Evolutionary conservation across 2,329 filamentous ascomycete species (phyloP).

Genomic region (Pseudogymnoascus sp.): DNA sequence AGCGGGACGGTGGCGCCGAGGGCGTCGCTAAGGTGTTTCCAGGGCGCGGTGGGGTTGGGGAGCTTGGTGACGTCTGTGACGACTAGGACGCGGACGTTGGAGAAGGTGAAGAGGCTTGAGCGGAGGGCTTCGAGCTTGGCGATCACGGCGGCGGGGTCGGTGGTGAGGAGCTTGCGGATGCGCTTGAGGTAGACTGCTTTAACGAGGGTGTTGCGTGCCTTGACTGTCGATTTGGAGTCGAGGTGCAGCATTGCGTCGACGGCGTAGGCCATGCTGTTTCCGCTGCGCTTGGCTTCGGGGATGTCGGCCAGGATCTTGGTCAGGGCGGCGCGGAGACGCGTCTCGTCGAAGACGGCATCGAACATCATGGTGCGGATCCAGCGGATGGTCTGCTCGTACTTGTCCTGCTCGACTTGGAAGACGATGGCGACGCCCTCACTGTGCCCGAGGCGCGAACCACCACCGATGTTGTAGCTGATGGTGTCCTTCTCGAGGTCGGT

Average conservation of each 20-base stretch:
- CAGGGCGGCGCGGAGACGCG: conserved; percentile 55
- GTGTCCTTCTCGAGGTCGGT: conserved; percentile 88
- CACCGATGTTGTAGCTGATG: conserved; percentile 70
- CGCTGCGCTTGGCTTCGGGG: conserved; percentile 84
- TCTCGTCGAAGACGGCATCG: conserved; percentile 76
- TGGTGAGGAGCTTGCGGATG: conserved; percentile 71
- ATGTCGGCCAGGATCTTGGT: conserved; percentile 85
- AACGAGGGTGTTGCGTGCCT: conserved; percentile 74
- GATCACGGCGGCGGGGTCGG: conserved; percentile 69
- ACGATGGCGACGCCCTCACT: conserved; percentile 73
- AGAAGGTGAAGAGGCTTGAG: conserved; percentile 67
- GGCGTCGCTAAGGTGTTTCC: conserved; percentile 45
- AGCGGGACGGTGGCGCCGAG: conserved; percentile 42
- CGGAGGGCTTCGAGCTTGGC: conserved; percentile 71
- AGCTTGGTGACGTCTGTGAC: conserved; percentile 74
- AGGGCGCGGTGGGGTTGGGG: conserved; percentile 66
- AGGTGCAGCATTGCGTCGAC: conserved; percentile 74
- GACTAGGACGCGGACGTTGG: conserved; percentile 80
- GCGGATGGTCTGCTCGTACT: conserved; percentile 72
- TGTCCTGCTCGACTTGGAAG: conserved; percentile 81
- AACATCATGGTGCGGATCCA: conserved; percentile 86
- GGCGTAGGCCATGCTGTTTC: conserved; percentile 58
- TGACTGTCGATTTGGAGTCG: conserved; percentile 65
- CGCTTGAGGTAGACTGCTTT: conserved; percentile 82
- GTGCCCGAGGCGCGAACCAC: conserved; percentile 63